Conservation (phyloP, 441 rosid species). For the Brassica hybrid region DNA sequence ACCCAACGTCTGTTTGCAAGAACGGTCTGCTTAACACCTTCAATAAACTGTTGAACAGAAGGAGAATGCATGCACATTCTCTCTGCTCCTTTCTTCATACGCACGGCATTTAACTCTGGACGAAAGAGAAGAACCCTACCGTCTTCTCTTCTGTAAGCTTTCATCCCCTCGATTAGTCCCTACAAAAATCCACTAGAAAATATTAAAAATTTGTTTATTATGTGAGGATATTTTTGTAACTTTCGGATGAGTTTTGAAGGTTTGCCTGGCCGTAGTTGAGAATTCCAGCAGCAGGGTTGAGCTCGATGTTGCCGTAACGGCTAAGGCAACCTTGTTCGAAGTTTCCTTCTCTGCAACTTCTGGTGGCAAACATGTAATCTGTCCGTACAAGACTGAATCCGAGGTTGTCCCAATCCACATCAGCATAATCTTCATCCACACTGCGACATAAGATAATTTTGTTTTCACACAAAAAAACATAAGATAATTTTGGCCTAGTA, state of each 20-base stretch:
- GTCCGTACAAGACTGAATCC: constrained; percentile 52
- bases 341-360: constrained; percentile 47
- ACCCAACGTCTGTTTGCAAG: constrained; percentile 65
- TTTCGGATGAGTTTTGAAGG: constrained; percentile 4
- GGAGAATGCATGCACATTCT: constrained; percentile 72
- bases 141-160: constrained; percentile 60
- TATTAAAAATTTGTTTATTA: neutral
- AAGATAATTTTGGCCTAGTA: too few relatives aligned
- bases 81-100: constrained; percentile 63
- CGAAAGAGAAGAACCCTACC: constrained; percentile 59
- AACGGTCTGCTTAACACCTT: constrained; percentile 63
- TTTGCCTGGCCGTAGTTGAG: constrained; percentile 84
- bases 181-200: constrained; percentile 20
- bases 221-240: neutral
- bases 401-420: constrained; percentile 59
- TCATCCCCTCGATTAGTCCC: constrained; percentile 71
- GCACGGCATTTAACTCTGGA: constrained; percentile 56
- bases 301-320: constrained; percentile 59
- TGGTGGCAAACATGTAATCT: constrained; percentile 54
- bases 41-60: constrained; percentile 55
- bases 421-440: constrained; percentile 46
- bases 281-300: constrained; percentile 79
- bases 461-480: too few relatives aligned
- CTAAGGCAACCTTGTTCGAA: constrained; percentile 59
- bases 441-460: constrained; percentile 14